Evolutionary conservation across 169 alveolate species (phyloP).

Genomic region (Amoebophrya sp.): DNA sequence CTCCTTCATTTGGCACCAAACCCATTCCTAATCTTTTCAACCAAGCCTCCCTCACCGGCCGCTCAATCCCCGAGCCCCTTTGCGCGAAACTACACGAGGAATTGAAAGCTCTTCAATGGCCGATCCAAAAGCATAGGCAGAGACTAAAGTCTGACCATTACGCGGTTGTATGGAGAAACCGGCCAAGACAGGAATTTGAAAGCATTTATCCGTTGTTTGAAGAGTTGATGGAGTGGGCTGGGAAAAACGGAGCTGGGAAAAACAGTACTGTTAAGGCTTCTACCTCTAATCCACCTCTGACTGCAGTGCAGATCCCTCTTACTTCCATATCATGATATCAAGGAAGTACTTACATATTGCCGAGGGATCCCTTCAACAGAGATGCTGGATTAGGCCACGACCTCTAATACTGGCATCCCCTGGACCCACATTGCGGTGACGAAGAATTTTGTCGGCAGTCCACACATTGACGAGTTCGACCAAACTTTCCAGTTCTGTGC

Average conservation of each 20-base stretch:
- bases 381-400: too few relatives aligned
- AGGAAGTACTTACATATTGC: too few relatives aligned
- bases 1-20: too few relatives aligned
- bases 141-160: constrained; percentile 29
- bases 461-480: constrained; percentile 40
- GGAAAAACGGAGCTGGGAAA: too few relatives aligned
- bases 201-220: neutral
- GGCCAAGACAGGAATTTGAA: neutral
- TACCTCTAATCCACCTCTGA: too few relatives aligned
- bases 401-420: neutral
- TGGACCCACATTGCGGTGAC: constrained; percentile 37
- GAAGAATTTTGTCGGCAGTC: constrained; percentile 31
- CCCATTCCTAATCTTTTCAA: neutral
- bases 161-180: constrained; percentile 7
- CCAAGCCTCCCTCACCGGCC: neutral
- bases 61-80: neutral
- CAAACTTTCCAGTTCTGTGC: constrained; percentile 35
- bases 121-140: constrained; percentile 31
- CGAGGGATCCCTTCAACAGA: too few relatives aligned
- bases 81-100: neutral
- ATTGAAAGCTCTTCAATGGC: constrained; percentile 31
- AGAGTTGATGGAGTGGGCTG: constrained; percentile 36
- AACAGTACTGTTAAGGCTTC: too few relatives aligned
- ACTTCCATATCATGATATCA: too few relatives aligned
- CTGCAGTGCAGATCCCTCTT: too few relatives aligned